Base-by-base conservation (phyloP, 2,329 filamentous ascomycete species). In the Cadophora sp. region DNA sequence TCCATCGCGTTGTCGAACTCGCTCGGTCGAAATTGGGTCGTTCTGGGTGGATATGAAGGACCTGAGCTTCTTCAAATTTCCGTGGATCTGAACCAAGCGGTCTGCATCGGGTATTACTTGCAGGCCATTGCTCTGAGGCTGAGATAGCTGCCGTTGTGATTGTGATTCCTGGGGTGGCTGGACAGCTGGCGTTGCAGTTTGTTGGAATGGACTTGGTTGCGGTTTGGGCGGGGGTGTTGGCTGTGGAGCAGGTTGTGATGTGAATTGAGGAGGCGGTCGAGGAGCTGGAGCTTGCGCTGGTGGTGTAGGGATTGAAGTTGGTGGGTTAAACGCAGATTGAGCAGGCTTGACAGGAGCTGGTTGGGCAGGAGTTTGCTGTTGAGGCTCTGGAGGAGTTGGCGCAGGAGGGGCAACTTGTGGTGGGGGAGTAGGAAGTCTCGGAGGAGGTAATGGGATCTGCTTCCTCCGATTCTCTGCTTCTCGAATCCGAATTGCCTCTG, bases 31-130 rank as follows among this genome's bases (percentile, higher is more conserved):
- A n/a, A 62, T 53, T 14, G 27, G 20, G 8, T 43, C 36, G 53
- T 22, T 41, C 30, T 64, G 61, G 11, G 6, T 30, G 16, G 47
- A 41, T 62, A 91, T 79, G 43, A 84, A 83, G 67, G 86, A 76
- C 16, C 87, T 81, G 71, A 89, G 78, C 8, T 80, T 75, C 75
- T 89, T 96, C 27, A 96, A 82, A 48, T 86, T 87, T 67, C 87
- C 82, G 75, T 95, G 92, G 30, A 96, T 78, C 24, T 82, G 79
- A 1, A 84, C 74, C 72, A 87, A 88, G 36, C 80, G 80, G 22
- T 80, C 75, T 8, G 77, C 76, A 65, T 83, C 76, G 41, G 80
- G 68, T 14, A 72, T 43, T 16, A 74, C 20, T 56, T 53, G 20
- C 14, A 9, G 14, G 16, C n/a, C 33, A 24, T 18, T 53, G 33